phyloP scores from a whole-genome alignment of 257 asterid species.

The Solanum chmielewskii region DNA sequence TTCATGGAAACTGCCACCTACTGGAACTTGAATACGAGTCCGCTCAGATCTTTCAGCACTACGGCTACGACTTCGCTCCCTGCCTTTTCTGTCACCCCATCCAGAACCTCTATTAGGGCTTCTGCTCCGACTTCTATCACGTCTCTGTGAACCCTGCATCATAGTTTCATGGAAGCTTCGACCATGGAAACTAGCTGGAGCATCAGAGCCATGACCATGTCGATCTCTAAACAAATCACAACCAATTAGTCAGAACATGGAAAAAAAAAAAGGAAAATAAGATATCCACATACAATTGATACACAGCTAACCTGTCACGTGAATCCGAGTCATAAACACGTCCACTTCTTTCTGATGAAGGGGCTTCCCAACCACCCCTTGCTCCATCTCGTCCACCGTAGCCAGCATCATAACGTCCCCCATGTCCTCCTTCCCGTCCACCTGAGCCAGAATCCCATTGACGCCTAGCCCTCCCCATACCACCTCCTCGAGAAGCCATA shows the following conservation, averaged over 20 bases:
- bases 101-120: constrained; percentile 42
- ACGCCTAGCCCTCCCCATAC: constrained; percentile 60
- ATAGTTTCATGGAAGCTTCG: constrained; percentile 42
- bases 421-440: constrained; percentile 48
- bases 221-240: constrained; percentile 18
- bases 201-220: constrained; percentile 26
- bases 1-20: constrained; percentile 41
- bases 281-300: not conserved
- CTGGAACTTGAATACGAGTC: constrained; percentile 9
- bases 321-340: constrained; percentile 35
- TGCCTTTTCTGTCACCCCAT: constrained; percentile 28
- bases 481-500: constrained; percentile 82
- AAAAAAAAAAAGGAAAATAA: not conserved
- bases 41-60: constrained; percentile 46
- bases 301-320: constrained; percentile 31
- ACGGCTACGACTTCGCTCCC: constrained; percentile 46
- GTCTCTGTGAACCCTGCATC: constrained; percentile 18
- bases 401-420: constrained; percentile 44
- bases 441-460: constrained; percentile 72
- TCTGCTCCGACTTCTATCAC: constrained; percentile 37
- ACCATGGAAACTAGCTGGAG: constrained; percentile 21
- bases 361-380: constrained; percentile 26
- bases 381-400: constrained; percentile 47
- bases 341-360: constrained; percentile 25
- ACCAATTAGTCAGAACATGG: not conserved